Evolutionary conservation across 192 early-diverging fungal genomes (phyloP).

Genomic region (Coemansia sp.): DNA sequence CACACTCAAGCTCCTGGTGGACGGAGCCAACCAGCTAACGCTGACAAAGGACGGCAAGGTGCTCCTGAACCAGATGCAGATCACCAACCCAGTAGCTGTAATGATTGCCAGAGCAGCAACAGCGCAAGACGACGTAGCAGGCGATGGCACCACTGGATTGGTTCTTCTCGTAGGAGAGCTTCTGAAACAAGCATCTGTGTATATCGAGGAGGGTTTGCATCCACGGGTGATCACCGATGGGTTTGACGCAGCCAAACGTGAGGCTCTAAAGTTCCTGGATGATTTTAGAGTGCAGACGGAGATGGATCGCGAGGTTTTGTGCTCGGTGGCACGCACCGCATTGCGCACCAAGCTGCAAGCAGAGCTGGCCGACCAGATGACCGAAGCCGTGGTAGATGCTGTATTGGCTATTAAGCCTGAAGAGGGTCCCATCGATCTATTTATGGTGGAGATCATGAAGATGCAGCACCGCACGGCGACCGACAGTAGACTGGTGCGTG

Average conservation of each 20-base stretch:
- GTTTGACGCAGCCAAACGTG: constrained; percentile 95
- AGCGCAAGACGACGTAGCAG: constrained; percentile 98
- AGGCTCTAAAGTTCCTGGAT: constrained; percentile 92
- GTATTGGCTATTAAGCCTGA: constrained; percentile 78
- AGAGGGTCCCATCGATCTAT: constrained; percentile 91
- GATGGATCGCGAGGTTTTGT: constrained; percentile 88
- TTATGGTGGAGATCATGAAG: constrained; percentile 99
- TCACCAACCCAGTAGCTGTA: constrained; percentile 98
- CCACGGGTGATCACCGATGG: constrained; percentile 95
- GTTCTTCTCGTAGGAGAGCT: constrained; percentile 97
- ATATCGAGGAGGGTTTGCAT: constrained; percentile 95
- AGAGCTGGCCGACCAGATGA: constrained; percentile 87
- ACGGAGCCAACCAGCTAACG: constrained; percentile 93
- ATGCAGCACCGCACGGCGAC: constrained; percentile 99
- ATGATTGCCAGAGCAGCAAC: constrained; percentile 99
- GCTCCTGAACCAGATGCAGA: constrained; percentile 99
- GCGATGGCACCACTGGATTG: constrained; percentile 97
- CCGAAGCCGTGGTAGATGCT: constrained; percentile 96
- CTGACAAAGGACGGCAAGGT: constrained; percentile 99
- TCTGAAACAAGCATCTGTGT: constrained; percentile 91
- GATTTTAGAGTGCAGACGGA: constrained; percentile 71
- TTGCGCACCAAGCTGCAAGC: constrained; percentile 93
- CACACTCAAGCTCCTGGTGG: constrained; percentile 98
- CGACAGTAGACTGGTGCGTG: constrained; percentile 91
- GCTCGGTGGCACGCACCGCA: constrained; percentile 91